These are phyloP conservation scores for Pythium coloratum DNA, from an alignment of 352 stramenopile genomes.

Conservation along the genomic window DNA sequence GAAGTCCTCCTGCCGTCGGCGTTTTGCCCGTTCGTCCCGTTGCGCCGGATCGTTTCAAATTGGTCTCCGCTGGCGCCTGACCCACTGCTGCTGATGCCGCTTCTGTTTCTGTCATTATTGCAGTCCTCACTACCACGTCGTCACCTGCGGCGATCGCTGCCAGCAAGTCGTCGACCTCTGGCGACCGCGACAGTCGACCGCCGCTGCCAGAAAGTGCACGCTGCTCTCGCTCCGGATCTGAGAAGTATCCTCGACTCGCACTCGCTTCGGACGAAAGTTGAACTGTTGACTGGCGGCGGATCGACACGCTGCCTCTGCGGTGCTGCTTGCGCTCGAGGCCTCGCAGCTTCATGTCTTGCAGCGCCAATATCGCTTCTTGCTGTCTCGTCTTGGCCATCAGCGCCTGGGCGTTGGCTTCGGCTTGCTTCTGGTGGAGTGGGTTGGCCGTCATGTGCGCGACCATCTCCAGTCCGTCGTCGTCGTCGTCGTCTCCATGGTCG, in stretches of 20 bases:
- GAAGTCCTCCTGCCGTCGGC: background rate
- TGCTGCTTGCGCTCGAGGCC: constrained; percentile 34
- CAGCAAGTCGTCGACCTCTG: constrained; percentile 20
- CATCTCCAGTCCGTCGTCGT: constrained; percentile 66
- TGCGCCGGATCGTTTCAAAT: background rate
- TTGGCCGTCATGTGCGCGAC: constrained; percentile 68
- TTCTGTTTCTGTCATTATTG: background rate
- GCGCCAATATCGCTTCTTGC: constrained; percentile 47
- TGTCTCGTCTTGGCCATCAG: constrained; percentile 40
- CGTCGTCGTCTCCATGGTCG: constrained; percentile 33
- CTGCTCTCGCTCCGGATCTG: constrained; percentile 18
- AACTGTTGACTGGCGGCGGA: constrained; percentile 10
- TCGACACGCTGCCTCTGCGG: constrained; percentile 31
- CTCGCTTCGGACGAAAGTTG: background rate
- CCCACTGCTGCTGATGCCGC: background rate
- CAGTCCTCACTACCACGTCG: constrained; percentile 7
- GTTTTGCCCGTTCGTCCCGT: background rate
- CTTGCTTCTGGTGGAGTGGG: constrained; percentile 53
- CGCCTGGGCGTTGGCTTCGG: constrained; percentile 33
- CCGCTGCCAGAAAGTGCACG: background rate
- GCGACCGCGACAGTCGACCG: constrained; percentile 9
- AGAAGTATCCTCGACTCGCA: constrained; percentile 21
- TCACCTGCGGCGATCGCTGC: constrained; percentile 16
- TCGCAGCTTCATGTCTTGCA: constrained; percentile 53
- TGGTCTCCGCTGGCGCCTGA: background rate